A percentile compares a stretch with the other conserved stretches of the same genome.
These are phyloP conservation scores for Clitopilus hobsonii DNA, from an alignment of 768 basidiomycete genomes.

Conservation along the genomic window DNA sequence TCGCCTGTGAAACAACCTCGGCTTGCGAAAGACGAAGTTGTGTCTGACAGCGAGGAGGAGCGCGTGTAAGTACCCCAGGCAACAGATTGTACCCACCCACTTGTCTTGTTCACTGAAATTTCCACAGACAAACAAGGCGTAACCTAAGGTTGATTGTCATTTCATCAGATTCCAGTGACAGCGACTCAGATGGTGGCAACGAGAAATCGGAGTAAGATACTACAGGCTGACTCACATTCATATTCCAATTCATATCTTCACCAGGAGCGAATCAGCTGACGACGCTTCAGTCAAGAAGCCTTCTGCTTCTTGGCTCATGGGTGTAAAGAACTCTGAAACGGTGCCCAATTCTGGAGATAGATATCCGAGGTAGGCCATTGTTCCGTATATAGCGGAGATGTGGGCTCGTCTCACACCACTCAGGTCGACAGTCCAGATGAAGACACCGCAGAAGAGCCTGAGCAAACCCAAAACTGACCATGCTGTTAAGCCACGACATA, in stretches of 20 bases:
- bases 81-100: too few species aligned
- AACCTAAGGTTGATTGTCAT: neutral
- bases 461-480: neutral
- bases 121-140: neutral
- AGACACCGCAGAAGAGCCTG: conserved; percentile 2
- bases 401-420: neutral
- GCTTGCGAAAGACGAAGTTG: conserved; percentile 24
- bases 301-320: neutral
- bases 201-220: neutral
- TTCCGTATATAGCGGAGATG: neutral
- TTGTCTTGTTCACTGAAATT: neutral
- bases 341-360: neutral
- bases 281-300: neutral
- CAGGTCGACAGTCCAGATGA: conserved; percentile 4
- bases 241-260: neutral
- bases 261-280: conserved; percentile 8
- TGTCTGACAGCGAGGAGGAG: conserved; percentile 50
- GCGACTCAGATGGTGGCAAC: neutral
- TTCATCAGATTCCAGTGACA: neutral
- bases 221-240: neutral
- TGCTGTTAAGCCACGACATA: neutral
- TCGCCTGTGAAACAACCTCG: neutral
- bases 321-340: neutral
- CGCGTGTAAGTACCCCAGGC: conserved; percentile 18
- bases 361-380: neutral